Conservation (phyloP, 495 filamentous ascomycete species). For the Xylaria curta region DNA sequence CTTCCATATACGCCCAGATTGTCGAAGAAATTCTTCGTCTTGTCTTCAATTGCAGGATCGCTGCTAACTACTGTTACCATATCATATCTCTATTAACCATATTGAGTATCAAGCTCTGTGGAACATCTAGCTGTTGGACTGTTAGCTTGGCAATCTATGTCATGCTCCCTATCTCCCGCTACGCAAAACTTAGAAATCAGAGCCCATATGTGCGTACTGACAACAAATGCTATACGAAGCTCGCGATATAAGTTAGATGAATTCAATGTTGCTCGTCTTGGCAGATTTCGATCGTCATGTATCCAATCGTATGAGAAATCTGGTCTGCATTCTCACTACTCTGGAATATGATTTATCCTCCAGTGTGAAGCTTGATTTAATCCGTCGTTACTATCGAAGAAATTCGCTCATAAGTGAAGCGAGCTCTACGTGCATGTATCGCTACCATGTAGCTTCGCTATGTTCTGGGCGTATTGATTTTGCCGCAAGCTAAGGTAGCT, state of each 20-base stretch:
- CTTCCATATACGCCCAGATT: background rate
- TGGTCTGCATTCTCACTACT: background rate
- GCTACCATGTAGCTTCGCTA: background rate
- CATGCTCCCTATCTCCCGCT: background rate
- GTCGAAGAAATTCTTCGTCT: background rate
- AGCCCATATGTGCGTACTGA: background rate
- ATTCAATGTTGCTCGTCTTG: background rate
- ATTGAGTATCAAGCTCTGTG: background rate
- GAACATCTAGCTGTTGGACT: background rate
- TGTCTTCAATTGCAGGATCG: background rate
- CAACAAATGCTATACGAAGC: background rate
- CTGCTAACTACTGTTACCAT: background rate
- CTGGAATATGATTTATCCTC: slow-evolving; percentile 5
- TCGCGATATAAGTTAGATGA: background rate
- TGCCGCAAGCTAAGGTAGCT: background rate
- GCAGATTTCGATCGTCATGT: background rate
- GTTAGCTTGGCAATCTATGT: background rate
- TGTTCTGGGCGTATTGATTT: background rate
- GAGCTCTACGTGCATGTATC: background rate
- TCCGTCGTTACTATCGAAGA: background rate
- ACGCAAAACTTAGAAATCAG: background rate
- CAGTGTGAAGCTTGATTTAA: background rate
- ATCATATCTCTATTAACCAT: background rate
- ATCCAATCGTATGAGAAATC: background rate
- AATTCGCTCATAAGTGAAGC: background rate